Evolutionary conservation across 1,284 basidiomycete species (phyloP), one percentile per base, ranked within the genome.

Genomic region (Puccinia novopanici): DNA sequence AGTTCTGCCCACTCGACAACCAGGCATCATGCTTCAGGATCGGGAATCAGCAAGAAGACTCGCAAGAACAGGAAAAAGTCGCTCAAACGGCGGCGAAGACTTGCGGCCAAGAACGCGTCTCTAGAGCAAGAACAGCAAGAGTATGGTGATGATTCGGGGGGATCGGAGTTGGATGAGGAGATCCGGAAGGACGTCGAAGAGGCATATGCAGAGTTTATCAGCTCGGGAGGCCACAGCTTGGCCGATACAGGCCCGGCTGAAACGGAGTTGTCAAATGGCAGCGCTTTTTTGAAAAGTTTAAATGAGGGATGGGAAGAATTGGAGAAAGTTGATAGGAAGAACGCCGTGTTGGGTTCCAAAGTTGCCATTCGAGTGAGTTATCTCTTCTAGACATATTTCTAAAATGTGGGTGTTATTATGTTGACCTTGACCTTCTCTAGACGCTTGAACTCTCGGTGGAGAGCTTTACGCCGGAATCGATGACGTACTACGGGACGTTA

Each of bases 181-280:
- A 34, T 55, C 13, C 40, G 24, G 24, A 40, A 52, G 17, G 75
- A 77, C 27, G 50, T 77, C 48, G 75, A 77, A 55, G 48, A 50
- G 3, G 75, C 59, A 48, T 77, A 77, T 70, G 48, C 40, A 3
- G 75, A 77, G n/a, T 77, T 77, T 34, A 77, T 77, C 34, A 30
- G 61, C 22, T 54, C 48, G 15, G 75, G 75, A 30, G 75, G 75
- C n/a, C 65, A 77, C 37, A 34, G 37, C 30, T 63, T n/a, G 17
- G 17, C 17, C 52, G 17, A 12, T 19, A 15, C 52, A 12, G 52
- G 13, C 22, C 61, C 34, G 22, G 13, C 34, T 40, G 6, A 63
- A 65, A 74, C 4, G 19, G 27, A 48, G 27, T 9, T 24, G 17
- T 9, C n/a, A 34, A 42, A 22, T 4, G 15, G 37, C n/a, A 45